Conservation (phyloP, 208 protist genomes). For the Paratrypanosoma confusum region DNA sequence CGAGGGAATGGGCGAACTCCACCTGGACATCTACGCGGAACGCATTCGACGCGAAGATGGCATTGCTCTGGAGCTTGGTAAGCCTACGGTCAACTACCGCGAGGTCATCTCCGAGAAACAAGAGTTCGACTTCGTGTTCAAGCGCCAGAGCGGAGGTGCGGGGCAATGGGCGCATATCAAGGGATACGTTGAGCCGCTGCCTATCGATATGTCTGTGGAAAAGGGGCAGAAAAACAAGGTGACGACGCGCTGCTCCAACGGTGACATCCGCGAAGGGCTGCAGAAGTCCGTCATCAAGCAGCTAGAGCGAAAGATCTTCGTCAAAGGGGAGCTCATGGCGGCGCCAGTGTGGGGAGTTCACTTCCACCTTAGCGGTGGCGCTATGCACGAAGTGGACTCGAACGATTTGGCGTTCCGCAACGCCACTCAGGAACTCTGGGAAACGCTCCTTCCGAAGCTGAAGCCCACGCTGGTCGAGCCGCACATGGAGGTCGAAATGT, state of each 20-base stretch:
- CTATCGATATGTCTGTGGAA: conserved; percentile 85
- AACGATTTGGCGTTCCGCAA: conserved; percentile 97
- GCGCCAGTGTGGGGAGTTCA: conserved; percentile 93
- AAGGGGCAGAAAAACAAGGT: conserved; percentile 82
- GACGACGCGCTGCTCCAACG: conserved; percentile 88
- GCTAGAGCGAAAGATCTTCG: conserved; percentile 85
- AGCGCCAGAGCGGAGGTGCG: conserved; percentile 97
- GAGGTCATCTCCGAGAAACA: conserved; percentile 85
- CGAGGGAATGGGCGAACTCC: conserved; percentile 95
- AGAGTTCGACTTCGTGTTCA: conserved; percentile 97
- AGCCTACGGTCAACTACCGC: conserved; percentile 95
- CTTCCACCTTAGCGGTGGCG: conserved; percentile 93
- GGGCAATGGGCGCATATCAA: conserved; percentile 97
- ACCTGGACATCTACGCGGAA: conserved; percentile 96
- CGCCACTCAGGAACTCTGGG: conserved; percentile 91
- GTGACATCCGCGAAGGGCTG: conserved; percentile 88
- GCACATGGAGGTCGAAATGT: conserved; percentile 94
- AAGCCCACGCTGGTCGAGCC: conserved; percentile 94
- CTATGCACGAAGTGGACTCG: conserved; percentile 98
- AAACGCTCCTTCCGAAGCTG: conserved; percentile 79
- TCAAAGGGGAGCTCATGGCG: conserved; percentile 91
- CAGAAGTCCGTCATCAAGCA: conserved; percentile 90
- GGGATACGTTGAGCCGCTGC: conserved; percentile 86
- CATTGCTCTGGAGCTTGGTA: conserved; percentile 83
- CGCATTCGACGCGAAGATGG: conserved; percentile 92